Evolutionary conservation across 2,329 filamentous ascomycete species (phyloP), one percentile per base, ranked within the genome.

Genomic region (Ascosphaera apis): DNA sequence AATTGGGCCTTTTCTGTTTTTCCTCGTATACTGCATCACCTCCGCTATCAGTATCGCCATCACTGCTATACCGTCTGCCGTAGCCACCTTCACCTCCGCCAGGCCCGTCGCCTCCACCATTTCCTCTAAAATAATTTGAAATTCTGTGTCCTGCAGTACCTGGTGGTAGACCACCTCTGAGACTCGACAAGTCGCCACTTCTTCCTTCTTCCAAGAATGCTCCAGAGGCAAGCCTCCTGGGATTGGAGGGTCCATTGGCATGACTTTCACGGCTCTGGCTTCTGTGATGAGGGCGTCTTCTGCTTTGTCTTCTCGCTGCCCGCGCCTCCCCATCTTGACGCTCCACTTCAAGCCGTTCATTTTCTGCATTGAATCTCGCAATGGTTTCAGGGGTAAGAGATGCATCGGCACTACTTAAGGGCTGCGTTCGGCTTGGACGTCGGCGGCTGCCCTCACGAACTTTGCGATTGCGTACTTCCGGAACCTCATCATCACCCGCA

Each of bases 131-230:
- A 48, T 16, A 31, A 64, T 58, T 39, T 57, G 54, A 5, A 11
- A 11, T 6, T 11, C 21, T 25, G 21, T 25, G 21, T 6, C 21
- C 21, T 11, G 21, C 21, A 11, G 11, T 6, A 25, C 6, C 6
- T 11, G 21, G 21, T 11, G 11, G 6, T 6, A 25, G 6, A 25
- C 11, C 36, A 60, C 54, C 43, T 48, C 42, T 64, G 56, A 47
- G 65, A 56, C 47, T 66, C 60, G 42, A 65, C 56, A 53, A 65
- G 59, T 50, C 66, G 48, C 55, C 48, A 33, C 48, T 52, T 27
- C 52, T 60, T 0, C 75, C 76, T 50, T 81, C 76, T 47, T 81
- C 76, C 44, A 77, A 57, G 13, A 76, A 55, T 0, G 72, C 72
- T 15, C 75, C 76, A 42, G 76, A 81, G 15, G 76, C 72, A n/a